These are phyloP conservation scores for Starmera caribaea DNA, from an alignment of 805 yeast genomes.

Conservation along the genomic window DNA sequence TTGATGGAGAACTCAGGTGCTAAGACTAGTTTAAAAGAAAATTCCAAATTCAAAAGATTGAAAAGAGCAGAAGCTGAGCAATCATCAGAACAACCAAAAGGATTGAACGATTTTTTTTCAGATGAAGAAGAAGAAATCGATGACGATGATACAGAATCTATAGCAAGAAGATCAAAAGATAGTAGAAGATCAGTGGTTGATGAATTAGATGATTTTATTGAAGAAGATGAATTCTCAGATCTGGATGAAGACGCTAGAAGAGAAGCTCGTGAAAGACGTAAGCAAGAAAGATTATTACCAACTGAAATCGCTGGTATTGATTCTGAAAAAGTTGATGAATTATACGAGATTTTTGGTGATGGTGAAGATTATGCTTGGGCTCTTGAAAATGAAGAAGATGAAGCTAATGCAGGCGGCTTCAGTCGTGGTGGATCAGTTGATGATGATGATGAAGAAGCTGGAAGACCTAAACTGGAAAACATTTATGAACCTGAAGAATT, in stretches of 20 bases:
- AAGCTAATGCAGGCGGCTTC: conserved; percentile 36
- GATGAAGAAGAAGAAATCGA: conserved; percentile 24
- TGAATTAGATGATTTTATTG: conserved; percentile 94
- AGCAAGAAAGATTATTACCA: conserved; percentile 40
- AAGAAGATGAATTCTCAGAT: conserved; percentile 92
- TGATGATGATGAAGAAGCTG: conserved; percentile 19
- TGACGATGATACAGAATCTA: conserved; percentile 24
- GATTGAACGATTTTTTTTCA: conserved; percentile 31
- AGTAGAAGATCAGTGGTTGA: conserved; percentile 40
- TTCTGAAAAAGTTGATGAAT: conserved; percentile 84
- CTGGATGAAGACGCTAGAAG: conserved; percentile 60
- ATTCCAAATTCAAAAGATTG: conserved; percentile 64
- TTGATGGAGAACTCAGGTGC: conserved; percentile 86
- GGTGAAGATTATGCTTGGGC: conserved; percentile 99
- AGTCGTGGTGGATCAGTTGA: conserved; percentile 19
- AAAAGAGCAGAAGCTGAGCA: conserved; percentile 57
- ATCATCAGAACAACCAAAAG: conserved; percentile 12
- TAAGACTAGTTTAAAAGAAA: conserved; percentile 23
- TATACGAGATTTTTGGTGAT: conserved; percentile 92
- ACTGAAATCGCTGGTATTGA: conserved; percentile 57
- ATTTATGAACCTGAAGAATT: conserved; percentile 93
- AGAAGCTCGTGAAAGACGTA: conserved; percentile 34
- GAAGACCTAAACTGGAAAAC: conserved; percentile 56
- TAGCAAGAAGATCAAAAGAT: conserved; percentile 13
- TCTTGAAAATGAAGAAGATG: conserved; percentile 70